phyloP scores from a whole-genome alignment of 116 monocot species.

The Iris pallida region DNA sequence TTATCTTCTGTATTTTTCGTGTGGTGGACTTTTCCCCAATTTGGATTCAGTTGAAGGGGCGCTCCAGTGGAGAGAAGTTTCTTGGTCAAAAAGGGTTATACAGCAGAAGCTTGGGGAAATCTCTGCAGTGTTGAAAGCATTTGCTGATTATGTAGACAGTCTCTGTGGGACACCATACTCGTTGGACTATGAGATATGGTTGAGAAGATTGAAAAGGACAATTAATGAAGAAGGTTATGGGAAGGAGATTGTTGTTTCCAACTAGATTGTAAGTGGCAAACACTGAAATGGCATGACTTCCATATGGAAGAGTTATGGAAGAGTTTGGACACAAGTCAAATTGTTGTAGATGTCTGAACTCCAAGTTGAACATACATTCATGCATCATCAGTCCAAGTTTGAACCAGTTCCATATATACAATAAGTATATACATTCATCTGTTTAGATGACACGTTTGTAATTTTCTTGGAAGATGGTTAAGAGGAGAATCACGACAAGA shows the following conservation, averaged over 20 bases:
- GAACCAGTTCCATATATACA: not conserved
- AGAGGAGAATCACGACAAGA: too few relatives aligned
- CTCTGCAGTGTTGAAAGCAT: constrained; percentile 91
- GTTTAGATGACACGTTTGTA: constrained; percentile 1
- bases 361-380: not conserved
- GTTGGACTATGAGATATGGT: constrained; percentile 91
- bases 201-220: constrained; percentile 68
- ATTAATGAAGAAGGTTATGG: constrained; percentile 84
- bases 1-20: constrained; percentile 75
- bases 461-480: not conserved
- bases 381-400: not conserved
- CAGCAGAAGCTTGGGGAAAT: constrained; percentile 91
- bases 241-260: constrained; percentile 58
- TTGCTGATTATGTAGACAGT: constrained; percentile 97
- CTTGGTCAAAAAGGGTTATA: constrained; percentile 79
- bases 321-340: not conserved
- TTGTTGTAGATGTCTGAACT: constrained; percentile 1
- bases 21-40: constrained; percentile 68
- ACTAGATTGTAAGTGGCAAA: constrained; percentile 22
- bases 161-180: constrained; percentile 91
- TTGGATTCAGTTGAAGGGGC: constrained; percentile 86
- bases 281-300: not conserved
- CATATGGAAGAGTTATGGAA: not conserved
- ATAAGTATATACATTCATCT: not conserved
- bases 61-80: constrained; percentile 80